phyloP scores from a whole-genome alignment of 1,139 yeast genomes.

The Magnusiomyces starmeri region DNA sequence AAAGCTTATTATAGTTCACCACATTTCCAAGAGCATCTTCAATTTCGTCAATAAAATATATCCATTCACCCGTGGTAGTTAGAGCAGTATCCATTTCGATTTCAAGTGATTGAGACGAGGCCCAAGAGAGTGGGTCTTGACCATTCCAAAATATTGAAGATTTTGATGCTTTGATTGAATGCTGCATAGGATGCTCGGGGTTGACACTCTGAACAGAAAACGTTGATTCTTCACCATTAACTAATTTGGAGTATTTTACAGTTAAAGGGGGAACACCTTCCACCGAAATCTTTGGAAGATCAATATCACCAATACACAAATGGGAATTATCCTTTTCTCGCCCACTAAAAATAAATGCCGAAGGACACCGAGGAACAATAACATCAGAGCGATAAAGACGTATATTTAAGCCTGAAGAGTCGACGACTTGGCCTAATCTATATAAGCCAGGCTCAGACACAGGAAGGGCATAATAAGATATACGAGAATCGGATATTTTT shows the following conservation, averaged over 20 bases:
- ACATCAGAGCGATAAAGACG: conserved; percentile 59
- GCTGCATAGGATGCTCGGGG: conserved; percentile 41
- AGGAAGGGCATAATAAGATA: conserved; percentile 51
- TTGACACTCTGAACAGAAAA: conserved; percentile 43
- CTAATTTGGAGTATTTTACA: conserved; percentile 50
- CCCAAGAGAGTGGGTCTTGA: conserved; percentile 45
- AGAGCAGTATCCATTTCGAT: conserved; percentile 45
- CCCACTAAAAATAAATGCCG: conserved; percentile 42
- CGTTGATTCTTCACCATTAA: conserved; percentile 41
- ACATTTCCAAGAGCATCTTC: conserved; percentile 71
- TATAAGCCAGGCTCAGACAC: conserved; percentile 67
- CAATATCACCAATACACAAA: conserved; percentile 58
- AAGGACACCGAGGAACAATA: conserved; percentile 71
- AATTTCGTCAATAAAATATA: conserved; percentile 59
- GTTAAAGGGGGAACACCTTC: conserved; percentile 73
- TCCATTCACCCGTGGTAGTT: conserved; percentile 50
- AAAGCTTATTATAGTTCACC: conserved; percentile 42
- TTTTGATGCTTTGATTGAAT: conserved; percentile 17
- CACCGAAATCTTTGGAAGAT: conserved; percentile 48
- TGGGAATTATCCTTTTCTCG: conserved; percentile 33
- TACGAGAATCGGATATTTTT: conserved; percentile 28
- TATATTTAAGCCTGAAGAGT: conserved; percentile 51
- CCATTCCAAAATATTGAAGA: conserved; percentile 29
- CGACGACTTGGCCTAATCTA: conserved; percentile 57
- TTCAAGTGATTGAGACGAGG: conserved; percentile 41